A percentile compares a stretch with the other conserved stretches of the same genome.
Conservation (phyloP, 805 yeast species). For the Yamadazyma takamatsuzukensis region DNA sequence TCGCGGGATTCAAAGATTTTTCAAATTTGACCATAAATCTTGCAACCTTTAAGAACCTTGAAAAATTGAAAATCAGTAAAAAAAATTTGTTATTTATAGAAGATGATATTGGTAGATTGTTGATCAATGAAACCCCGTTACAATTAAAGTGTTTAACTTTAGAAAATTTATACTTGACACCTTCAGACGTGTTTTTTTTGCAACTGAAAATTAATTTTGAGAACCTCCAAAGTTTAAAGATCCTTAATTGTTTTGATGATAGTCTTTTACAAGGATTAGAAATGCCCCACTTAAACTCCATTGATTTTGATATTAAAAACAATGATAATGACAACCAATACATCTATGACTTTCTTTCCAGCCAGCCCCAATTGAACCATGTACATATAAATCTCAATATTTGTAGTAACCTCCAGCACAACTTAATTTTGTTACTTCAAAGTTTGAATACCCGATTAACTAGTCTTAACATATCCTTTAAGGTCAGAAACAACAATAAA, state of each 20-base stretch:
- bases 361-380: constrained; percentile 1
- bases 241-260: constrained; percentile 12
- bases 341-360: constrained; percentile 4
- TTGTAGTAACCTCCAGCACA: constrained; percentile 4
- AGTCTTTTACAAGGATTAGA: background rate
- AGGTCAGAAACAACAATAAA: constrained; percentile 7
- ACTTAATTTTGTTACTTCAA: constrained; percentile 2
- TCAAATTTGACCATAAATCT: constrained; percentile 11
- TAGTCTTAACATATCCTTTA: constrained; percentile 7
- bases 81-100: constrained; percentile 11
- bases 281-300: background rate
- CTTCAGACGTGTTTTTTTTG: constrained; percentile 5
- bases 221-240: constrained; percentile 4
- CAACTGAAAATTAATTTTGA: constrained; percentile 6
- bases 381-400: constrained; percentile 8
- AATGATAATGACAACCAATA: constrained; percentile 5
- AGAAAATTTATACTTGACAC: constrained; percentile 11
- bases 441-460: background rate
- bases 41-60: constrained; percentile 10
- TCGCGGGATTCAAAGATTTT: constrained; percentile 14
- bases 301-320: constrained; percentile 10
- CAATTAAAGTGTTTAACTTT: constrained; percentile 7
- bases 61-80: constrained; percentile 14
- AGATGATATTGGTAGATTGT: constrained; percentile 9
- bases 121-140: constrained; percentile 6